Percentiles rank a stretch among this genome's conserved stretches.
These are phyloP conservation scores for Stephania japonica DNA, from an alignment of 164 flowering plant genomes.

Conservation along the genomic window DNA sequence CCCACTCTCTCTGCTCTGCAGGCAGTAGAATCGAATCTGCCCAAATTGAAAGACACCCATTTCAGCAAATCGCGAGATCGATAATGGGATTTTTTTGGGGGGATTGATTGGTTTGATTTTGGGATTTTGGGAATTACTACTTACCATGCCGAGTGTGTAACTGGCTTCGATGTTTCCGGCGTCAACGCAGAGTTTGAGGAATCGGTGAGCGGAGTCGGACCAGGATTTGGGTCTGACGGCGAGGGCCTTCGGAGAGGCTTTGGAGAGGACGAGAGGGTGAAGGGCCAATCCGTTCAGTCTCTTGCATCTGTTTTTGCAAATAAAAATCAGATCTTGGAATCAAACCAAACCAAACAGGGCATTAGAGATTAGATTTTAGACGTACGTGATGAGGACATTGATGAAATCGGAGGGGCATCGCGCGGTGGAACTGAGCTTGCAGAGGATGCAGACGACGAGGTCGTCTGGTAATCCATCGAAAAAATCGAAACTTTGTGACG, in stretches of 20 bases:
- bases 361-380: neutral
- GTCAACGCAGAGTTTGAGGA: conserved; percentile 53
- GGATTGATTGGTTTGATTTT: conserved; percentile 4
- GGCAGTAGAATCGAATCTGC: conserved; percentile 74
- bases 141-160: conserved; percentile 78
- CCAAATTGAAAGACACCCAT: neutral
- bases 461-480: conserved; percentile 71
- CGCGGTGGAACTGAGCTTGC: conserved; percentile 52
- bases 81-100: neutral
- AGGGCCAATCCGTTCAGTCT: conserved; percentile 51
- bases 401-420: conserved; percentile 48
- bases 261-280: conserved; percentile 46
- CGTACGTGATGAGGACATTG: conserved; percentile 51
- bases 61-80: neutral
- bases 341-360: neutral
- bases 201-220: conserved; percentile 71
- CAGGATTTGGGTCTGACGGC: conserved; percentile 47
- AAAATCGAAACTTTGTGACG: conserved; percentile 25
- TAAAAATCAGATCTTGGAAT: neutral
- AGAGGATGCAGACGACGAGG: conserved; percentile 48
- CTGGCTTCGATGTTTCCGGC: conserved; percentile 81
- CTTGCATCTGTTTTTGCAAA: conserved; percentile 49
- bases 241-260: conserved; percentile 39
- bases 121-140: conserved; percentile 6
- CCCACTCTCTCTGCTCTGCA: conserved; percentile 57